A percentile compares a stretch with the other conserved stretches of the same genome.
Evolutionary conservation across 2,329 filamentous ascomycete species (phyloP).

Genomic region (Metarhizium album): DNA sequence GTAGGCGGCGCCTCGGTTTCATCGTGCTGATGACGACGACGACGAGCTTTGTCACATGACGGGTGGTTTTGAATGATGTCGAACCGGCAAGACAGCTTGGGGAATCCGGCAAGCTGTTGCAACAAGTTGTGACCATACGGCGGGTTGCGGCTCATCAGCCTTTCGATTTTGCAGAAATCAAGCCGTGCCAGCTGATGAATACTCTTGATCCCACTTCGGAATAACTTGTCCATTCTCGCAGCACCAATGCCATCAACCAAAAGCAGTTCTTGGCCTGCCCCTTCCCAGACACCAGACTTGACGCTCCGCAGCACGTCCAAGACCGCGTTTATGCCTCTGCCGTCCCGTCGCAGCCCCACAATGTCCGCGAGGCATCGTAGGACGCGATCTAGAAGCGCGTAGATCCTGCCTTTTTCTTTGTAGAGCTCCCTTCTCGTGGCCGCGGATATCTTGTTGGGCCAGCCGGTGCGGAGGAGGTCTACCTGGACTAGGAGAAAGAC

Average conservation of each 20-base stretch:
- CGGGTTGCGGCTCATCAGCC: constrained; percentile 65
- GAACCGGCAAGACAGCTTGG: constrained; percentile 36
- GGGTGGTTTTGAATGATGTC: constrained; percentile 18
- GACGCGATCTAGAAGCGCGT: constrained; percentile 21
- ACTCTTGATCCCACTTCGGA: constrained; percentile 56
- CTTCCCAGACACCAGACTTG: constrained; percentile 69
- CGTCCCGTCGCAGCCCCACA: constrained; percentile 40
- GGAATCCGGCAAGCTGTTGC: constrained; percentile 58
- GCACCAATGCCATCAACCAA: constrained; percentile 73
- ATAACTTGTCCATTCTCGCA: constrained; percentile 64
- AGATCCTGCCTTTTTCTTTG: constrained; percentile 20
- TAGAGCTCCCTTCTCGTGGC: constrained; percentile 22
- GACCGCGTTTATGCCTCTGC: constrained; percentile 53
- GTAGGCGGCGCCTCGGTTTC: constrained; percentile 1
- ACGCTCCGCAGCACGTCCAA: constrained; percentile 72
- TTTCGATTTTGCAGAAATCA: constrained; percentile 65
- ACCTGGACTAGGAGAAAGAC: constrained; percentile 65
- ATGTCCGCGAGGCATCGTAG: constrained; percentile 29
- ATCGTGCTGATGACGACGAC: background rate
- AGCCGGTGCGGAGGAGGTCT: constrained; percentile 52
- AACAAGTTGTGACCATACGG: constrained; percentile 68
- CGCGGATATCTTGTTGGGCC: constrained; percentile 37
- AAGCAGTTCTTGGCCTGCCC: constrained; percentile 66
- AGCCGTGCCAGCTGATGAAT: constrained; percentile 59
- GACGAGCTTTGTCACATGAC: background rate